phyloP scores from a whole-genome alignment of 2,329 filamentous ascomycete genomes.

The Capronia epimyces region DNA sequence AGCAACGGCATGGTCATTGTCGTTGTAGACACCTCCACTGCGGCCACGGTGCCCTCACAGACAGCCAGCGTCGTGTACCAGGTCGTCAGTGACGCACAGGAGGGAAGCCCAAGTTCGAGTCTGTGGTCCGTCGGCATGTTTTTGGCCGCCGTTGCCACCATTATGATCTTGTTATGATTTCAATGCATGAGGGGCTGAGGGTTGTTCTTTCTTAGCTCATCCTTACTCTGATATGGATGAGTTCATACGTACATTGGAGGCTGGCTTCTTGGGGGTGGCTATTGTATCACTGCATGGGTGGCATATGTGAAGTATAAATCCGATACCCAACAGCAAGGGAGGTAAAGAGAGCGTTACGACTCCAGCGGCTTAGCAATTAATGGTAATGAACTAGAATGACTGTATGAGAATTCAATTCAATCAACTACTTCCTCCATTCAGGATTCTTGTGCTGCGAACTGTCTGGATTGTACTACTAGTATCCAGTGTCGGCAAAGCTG shows the following conservation, averaged over 20 bases:
- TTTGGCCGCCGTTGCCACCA: conserved; percentile 17
- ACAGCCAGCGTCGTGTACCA: conserved; percentile 18
- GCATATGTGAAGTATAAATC: not conserved
- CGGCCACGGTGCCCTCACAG: not conserved
- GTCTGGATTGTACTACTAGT: no score
- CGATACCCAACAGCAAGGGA: no score
- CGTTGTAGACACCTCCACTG: conserved; percentile 9
- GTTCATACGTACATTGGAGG: not conserved
- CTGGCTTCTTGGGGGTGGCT: not conserved
- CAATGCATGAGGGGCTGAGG: no score
- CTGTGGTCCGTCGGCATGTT: conserved; percentile 16
- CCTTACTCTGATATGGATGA: not conserved
- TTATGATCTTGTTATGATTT: conserved; percentile 20
- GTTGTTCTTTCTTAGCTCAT: not conserved
- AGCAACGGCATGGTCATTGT: conserved; percentile 24
- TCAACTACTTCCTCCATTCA: no score
- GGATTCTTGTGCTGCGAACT: no score
- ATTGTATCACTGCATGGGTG: not conserved
- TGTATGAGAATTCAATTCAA: not conserved
- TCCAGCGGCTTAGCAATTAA: not conserved
- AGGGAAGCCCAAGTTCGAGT: conserved; percentile 2
- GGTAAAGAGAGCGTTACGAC: no score
- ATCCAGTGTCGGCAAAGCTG: no score
- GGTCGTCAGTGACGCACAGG: conserved; percentile 17
- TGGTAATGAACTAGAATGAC: not conserved